A percentile compares a stretch with the other conserved stretches of the same genome.
Evolutionary conservation across 441 rosid genomes (phyloP).

Genomic region (Pelargonium cotyledonis): DNA sequence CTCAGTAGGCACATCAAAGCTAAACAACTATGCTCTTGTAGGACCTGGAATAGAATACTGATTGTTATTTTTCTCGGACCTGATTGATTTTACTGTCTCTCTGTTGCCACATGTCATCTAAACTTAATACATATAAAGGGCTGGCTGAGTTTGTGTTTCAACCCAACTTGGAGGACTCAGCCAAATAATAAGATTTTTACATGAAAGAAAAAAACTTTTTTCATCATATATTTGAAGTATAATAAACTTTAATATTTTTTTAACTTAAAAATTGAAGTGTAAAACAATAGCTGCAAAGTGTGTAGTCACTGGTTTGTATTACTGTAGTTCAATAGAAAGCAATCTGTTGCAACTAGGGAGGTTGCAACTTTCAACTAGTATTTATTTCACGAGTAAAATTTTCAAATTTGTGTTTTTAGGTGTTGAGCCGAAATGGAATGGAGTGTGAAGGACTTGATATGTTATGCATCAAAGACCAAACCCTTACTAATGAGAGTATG

Average conservation of each 20-base stretch:
- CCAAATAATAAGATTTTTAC: background rate
- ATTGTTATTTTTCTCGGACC: background rate
- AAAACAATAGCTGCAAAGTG: background rate
- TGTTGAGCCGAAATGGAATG: slow-evolving; percentile 58
- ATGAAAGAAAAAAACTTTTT: background rate
- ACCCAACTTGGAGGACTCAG: background rate
- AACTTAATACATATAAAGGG: background rate
- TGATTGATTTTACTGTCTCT: background rate
- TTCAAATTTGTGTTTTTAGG: slow-evolving; percentile 23
- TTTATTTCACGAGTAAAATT: background rate
- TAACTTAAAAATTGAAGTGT: background rate
- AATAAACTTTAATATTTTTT: no score
- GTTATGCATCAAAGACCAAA: slow-evolving; percentile 68
- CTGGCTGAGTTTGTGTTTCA: slow-evolving; percentile 1
- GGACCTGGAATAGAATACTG: background rate
- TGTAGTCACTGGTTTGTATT: background rate
- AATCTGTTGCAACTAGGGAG: background rate
- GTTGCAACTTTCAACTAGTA: background rate
- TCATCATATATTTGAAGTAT: no score
- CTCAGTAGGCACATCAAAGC: background rate
- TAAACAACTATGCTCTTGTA: background rate
- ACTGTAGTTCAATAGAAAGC: background rate
- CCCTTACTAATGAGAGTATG: slow-evolving; percentile 71
- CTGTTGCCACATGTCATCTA: background rate
- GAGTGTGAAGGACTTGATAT: slow-evolving; percentile 77